Percentiles rank a stretch among this genome's conserved stretches.
Evolutionary conservation across 2,329 filamentous ascomycete species (phyloP).

Genomic region (Sclerotinia borealis): DNA sequence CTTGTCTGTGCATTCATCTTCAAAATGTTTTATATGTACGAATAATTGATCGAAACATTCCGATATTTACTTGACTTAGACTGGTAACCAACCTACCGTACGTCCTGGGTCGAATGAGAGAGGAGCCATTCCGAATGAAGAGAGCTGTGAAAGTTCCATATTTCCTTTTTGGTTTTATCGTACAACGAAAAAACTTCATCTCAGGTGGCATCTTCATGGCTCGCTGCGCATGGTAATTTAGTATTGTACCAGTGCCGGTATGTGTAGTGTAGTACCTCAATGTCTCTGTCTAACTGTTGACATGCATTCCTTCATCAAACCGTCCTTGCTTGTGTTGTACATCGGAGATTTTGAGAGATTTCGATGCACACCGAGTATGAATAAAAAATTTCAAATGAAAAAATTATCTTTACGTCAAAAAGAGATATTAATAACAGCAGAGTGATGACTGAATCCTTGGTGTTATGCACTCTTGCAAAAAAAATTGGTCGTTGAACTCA

Average conservation of each 20-base stretch:
- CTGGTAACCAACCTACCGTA: neutral
- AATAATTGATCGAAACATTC: neutral
- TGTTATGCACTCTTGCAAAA: too few relatives aligned
- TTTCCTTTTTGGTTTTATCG: neutral
- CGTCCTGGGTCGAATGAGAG: neutral
- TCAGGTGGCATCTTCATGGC: neutral
- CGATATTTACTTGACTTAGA: neutral
- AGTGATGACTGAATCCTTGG: neutral
- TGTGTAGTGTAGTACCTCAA: neutral
- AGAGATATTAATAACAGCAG: neutral
- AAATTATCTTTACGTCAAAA: neutral
- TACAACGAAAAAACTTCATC: neutral
- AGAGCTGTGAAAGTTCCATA: neutral
- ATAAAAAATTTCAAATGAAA: neutral
- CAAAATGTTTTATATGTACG: neutral
- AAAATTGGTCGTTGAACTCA: neutral
- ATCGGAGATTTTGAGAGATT: neutral
- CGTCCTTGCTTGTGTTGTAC: neutral
- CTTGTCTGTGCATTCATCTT: neutral
- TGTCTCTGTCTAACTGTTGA: neutral
- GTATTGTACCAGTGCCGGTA: neutral
- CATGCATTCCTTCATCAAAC: neutral
- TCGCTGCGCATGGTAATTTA: neutral
- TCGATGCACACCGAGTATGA: neutral
- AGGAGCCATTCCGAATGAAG: neutral